Evolutionary conservation across 306 rosid species (phyloP).

Genomic region (Lupinus albus): DNA sequence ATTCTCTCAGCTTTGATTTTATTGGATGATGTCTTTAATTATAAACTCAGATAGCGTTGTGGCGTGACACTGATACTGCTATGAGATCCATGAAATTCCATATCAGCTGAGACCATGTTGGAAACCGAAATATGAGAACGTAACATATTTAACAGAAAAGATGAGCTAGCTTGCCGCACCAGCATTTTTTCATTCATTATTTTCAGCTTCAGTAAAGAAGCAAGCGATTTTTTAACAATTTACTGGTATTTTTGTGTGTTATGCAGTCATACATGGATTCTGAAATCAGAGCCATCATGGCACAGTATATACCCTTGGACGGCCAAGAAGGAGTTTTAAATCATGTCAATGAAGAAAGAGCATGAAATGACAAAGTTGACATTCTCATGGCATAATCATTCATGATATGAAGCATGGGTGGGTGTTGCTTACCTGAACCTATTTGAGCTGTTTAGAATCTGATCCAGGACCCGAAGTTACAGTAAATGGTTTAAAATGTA

Average conservation of each 20-base stretch:
- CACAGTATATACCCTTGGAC: slow-evolving; percentile 98
- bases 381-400: slow-evolving; percentile 29
- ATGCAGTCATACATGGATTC: slow-evolving; percentile 98
- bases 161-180: background rate
- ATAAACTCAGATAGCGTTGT: slow-evolving; percentile 1
- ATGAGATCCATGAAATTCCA: slow-evolving; percentile 23
- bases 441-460: slow-evolving; percentile 47
- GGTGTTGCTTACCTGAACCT: slow-evolving; percentile 46
- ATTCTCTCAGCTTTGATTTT: slow-evolving; percentile 32
- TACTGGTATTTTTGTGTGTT: slow-evolving; percentile 32
- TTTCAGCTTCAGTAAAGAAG: slow-evolving; percentile 22
- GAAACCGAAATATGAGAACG: slow-evolving; percentile 15
- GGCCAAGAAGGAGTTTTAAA: slow-evolving; percentile 84
- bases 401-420: slow-evolving; percentile 37
- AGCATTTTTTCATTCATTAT: background rate
- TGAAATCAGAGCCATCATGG: slow-evolving; percentile 98
- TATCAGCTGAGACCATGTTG: background rate
- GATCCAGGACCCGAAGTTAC: too few species aligned
- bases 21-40: background rate
- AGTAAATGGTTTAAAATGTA: too few species aligned
- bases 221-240: background rate
- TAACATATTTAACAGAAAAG: background rate
- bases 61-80: background rate
- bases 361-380: slow-evolving; percentile 44
- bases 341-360: slow-evolving; percentile 63